Percentiles rank a stretch among this genome's conserved stretches.
Conservation (phyloP, 352 stramenopile genomes). For the Phytophthora pluvialis region DNA sequence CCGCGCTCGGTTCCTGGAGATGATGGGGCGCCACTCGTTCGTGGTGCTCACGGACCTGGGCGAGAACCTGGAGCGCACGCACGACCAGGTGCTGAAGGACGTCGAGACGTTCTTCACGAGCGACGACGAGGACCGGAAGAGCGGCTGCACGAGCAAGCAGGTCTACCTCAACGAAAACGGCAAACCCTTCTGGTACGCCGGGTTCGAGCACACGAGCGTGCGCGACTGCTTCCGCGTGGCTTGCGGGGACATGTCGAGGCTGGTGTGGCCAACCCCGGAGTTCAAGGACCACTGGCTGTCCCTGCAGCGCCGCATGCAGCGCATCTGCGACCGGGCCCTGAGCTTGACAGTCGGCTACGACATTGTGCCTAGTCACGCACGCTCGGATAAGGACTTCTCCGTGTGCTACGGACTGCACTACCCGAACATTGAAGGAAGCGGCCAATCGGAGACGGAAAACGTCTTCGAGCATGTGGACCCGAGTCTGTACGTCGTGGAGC, state of each 20-base stretch:
- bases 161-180: constrained; percentile 64
- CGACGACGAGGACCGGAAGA: constrained; percentile 44
- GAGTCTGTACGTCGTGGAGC: constrained; percentile 65
- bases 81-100: constrained; percentile 43
- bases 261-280: constrained; percentile 49
- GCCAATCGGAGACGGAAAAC: constrained; percentile 62
- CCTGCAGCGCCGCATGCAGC: constrained; percentile 51
- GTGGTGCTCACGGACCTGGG: constrained; percentile 66
- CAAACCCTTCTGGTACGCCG: constrained; percentile 71
- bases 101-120: constrained; percentile 61
- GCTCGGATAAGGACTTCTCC: constrained; percentile 55
- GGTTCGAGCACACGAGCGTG: constrained; percentile 63
- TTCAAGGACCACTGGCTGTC: constrained; percentile 54
- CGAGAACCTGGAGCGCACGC: constrained; percentile 42
- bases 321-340: constrained; percentile 60
- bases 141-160: constrained; percentile 55
- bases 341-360: constrained; percentile 58
- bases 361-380: constrained; percentile 34
- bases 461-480: constrained; percentile 74
- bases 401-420: constrained; percentile 76
- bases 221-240: constrained; percentile 68
- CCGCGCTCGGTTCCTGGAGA: constrained; percentile 46
- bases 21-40: constrained; percentile 70
- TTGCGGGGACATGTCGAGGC: constrained; percentile 53
- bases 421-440: constrained; percentile 55